A percentile compares a stretch with the other conserved stretches of the same genome.
phyloP scores from a whole-genome alignment of 2,329 filamentous ascomycete genomes.

The Beauveria scarabaeidicola region DNA sequence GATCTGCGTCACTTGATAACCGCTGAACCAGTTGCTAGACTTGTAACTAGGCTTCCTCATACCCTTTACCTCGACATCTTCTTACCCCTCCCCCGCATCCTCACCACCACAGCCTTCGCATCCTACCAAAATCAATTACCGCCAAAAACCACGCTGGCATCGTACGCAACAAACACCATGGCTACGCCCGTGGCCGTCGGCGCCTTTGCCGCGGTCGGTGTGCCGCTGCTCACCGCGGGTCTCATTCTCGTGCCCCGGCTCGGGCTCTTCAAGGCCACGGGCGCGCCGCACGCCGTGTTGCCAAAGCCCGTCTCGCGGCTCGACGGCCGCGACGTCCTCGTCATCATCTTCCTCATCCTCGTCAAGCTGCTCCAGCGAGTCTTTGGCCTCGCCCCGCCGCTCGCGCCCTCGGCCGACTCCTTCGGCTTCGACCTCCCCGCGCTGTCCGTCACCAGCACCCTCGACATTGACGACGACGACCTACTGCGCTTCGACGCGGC shows the following conservation, averaged over 20 bases:
- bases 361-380: conserved; percentile 2
- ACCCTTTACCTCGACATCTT: not conserved
- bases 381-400: conserved; percentile 5
- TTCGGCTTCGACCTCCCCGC: conserved; percentile 11
- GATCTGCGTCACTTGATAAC: not conserved
- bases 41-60: not conserved
- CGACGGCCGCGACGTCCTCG: conserved; percentile 7
- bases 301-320: conserved; percentile 11
- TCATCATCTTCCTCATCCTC: conserved; percentile 8
- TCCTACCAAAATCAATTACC: not conserved
- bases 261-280: conserved; percentile 2
- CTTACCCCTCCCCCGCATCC: not conserved
- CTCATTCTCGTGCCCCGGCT: conserved; percentile 6
- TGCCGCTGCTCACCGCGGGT: conserved; percentile 3
- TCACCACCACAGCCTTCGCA: not conserved
- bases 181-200: conserved; percentile 5
- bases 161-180: not conserved
- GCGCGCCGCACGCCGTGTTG: conserved; percentile 4
- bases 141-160: not conserved
- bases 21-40: not conserved
- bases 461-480: conserved; percentile 10
- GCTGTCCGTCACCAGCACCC: conserved; percentile 8
- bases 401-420: not conserved
- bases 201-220: not conserved
- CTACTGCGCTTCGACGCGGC: conserved; percentile 6